These are phyloP conservation scores for Starmerella powellii DNA, from an alignment of 805 yeast genomes.

Conservation along the genomic window DNA sequence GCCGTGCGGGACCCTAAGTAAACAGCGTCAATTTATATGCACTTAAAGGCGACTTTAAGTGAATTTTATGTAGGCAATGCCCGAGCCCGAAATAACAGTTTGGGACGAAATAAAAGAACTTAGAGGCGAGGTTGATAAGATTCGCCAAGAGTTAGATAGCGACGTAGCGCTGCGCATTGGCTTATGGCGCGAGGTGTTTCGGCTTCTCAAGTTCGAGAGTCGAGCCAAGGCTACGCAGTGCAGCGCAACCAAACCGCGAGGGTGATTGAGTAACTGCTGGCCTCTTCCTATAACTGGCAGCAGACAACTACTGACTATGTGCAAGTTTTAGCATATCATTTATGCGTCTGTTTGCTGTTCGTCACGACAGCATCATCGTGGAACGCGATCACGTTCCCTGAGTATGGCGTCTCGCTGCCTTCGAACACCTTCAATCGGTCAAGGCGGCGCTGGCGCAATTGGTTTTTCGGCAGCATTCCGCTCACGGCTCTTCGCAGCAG, in stretches of 20 bases:
- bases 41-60: no score
- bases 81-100: neutral
- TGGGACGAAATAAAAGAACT: conserved; percentile 4
- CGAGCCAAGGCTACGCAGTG: neutral
- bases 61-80: no score
- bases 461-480: conserved; percentile 93
- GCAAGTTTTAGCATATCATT: neutral
- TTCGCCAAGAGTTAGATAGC: conserved; percentile 4
- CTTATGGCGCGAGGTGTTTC: conserved; percentile 6
- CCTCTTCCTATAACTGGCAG: no score
- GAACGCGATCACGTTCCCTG: conserved; percentile 68
- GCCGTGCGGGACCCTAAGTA: no score
- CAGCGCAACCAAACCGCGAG: neutral
- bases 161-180: conserved; percentile 10
- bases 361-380: conserved; percentile 46
- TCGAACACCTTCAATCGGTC: conserved; percentile 79
- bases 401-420: conserved; percentile 79
- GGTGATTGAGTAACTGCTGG: neutral
- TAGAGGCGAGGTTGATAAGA: neutral
- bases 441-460: conserved; percentile 62
- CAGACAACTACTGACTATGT: no score
- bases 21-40: no score
- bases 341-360: neutral
- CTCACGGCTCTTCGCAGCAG: conserved; percentile 75
- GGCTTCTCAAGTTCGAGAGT: conserved; percentile 4